Evolutionary conservation across 306 rosid genomes (phyloP), one percentile per base, ranked within the genome.

Genomic region (Fragaria vesca): DNA sequence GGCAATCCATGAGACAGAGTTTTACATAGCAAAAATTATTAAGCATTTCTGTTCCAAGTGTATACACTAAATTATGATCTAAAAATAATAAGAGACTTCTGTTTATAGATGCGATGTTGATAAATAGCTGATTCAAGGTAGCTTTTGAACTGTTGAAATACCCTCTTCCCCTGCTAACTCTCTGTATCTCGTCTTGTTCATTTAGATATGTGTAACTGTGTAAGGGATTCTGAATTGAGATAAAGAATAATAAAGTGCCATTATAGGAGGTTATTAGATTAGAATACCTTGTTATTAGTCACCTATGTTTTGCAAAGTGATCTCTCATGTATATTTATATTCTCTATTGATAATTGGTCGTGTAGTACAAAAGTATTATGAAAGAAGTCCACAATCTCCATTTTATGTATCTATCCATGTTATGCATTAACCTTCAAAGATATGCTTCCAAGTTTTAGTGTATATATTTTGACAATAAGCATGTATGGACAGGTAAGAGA

Each of bases 401-500:
- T 78, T 17, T 47, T 52, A 10, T 54, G 32, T 17, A 55, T 55
- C 12, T 2, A 20, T 20, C 12, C 11, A 32, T 60, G 52, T 54
- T 54, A 24, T 68, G 13, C 76, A 70, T 57, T 32, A 60, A 34
- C 61, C 57, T 72, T 36, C n/a, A 38, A 40, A 62, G 26, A 63
- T 24, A 15, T 24, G 15, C 12, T 32, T 9, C 18, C 30, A n/a
- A 30, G 3, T 42, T 24, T n/a, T 65, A 46, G 12, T 38, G 8
- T 73, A n/a, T 58, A 75, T 50, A 71, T 78, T 68, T 73, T 88
- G 74, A 82, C 76, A 21, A 47, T 62, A 73, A 20, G 77, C 74
- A 85, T 82, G 15, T 62, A 16, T 81, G 74, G 58, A 81, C 89
- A 95, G 99, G 96, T 95, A 85, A 87, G 99, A 89, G 93, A 93